Base-by-base conservation (phyloP, 768 basidiomycete species). In the Leucogyrophana mollusca region DNA sequence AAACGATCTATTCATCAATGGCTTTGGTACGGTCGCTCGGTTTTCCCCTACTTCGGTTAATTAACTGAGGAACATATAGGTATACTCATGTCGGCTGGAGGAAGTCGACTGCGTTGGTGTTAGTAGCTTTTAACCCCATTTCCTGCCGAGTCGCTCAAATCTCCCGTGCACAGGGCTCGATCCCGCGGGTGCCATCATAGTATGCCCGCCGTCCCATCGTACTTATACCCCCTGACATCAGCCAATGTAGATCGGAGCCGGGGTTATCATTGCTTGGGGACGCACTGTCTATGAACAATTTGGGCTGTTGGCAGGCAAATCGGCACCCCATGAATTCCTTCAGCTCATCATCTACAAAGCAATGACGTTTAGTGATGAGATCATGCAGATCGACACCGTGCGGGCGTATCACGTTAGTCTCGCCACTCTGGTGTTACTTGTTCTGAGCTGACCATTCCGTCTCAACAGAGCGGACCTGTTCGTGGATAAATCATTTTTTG, bases 321-420 rank as follows among this genome's bases (percentile, higher is more conserved):
- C 93, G 1, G 96, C 95, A 2, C 87, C 93, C 2, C 83, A 87
- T 53, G 90, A 94, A 13, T 96, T 96, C 62, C 67, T 90, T 40
- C 90, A 96, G 58, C 79, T 96, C 27, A 74, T 98, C 59, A 87
- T 88, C 46, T 98, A 97, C 77, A 98, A 98, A 57, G 71, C 66
- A 16, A 80, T 83, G 65, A 97, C 92, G 6, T 98, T 96, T 68
- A 87, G 81, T 58, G 78, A 85, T 6, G 84, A 88, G 25, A 94
- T 98, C 42, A 78, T 85, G 48, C 82, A 87, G 62, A 73, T 98
- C 23, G 95, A 97, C 62, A 94, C 91, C 7, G 90, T 94, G 46
- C 77, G 93, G 47, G 94, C 94, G 10, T 98, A 97, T 58, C 92
- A 96, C 65, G 87, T 85, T 43, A 52, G 85, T 71, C 27, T 8